Evolutionary conservation across 257 asterid species (phyloP).

Genomic region (Craterostigma plantagineum): DNA sequence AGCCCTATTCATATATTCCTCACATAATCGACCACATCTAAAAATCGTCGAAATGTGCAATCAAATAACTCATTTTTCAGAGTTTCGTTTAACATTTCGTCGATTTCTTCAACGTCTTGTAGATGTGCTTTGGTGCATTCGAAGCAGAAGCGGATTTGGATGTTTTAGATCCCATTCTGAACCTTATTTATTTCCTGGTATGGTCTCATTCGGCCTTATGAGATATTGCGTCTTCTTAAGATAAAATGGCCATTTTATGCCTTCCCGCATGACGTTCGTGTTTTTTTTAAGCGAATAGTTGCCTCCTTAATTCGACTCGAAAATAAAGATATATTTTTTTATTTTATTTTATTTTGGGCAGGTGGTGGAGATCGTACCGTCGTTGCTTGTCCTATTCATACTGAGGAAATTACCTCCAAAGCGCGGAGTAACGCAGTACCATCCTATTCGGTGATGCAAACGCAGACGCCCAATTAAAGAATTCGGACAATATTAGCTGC

Average conservation of each 20-base stretch:
- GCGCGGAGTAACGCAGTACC: conserved; percentile 3
- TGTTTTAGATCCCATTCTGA: conserved; percentile 68
- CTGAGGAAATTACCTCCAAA: conserved; percentile 5
- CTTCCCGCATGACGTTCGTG: no score
- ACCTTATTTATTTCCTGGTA: conserved; percentile 71
- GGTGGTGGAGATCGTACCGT: conserved; percentile 5
- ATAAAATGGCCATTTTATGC: neutral
- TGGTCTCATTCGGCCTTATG: neutral
- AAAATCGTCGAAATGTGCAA: neutral
- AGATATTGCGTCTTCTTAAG: neutral
- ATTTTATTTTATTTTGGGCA: neutral
- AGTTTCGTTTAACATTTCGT: neutral
- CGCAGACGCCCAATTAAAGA: no score
- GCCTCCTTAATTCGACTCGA: no score
- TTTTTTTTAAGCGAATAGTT: no score
- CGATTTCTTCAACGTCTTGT: neutral
- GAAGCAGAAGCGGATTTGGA: conserved; percentile 80
- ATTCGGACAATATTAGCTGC: neutral
- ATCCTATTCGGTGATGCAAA: conserved; percentile 1
- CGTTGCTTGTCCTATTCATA: conserved; percentile 3
- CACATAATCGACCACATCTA: neutral
- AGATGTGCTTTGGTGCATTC: conserved; percentile 87
- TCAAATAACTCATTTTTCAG: neutral
- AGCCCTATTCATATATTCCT: conserved; percentile 13
- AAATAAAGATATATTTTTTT: no score